Base-by-base conservation (phyloP, 768 basidiomycete species). In the Pisolithus tinctorius region DNA sequence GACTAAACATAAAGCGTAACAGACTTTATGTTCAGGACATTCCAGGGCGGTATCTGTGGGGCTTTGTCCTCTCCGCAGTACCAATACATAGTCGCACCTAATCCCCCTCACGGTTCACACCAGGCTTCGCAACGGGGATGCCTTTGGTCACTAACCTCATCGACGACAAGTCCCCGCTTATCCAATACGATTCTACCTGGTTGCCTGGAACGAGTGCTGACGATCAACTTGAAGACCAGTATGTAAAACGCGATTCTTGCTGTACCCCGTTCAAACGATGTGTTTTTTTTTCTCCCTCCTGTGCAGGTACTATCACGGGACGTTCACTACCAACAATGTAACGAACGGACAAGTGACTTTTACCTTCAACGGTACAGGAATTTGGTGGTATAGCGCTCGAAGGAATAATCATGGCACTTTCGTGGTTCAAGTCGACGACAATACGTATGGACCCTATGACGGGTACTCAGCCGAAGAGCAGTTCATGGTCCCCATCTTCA, bases 371-470 rank as follows among this genome's bases (percentile, higher is more conserved):
- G 80, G 80, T 11, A 77, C 72, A 10, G 71, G 67, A 6, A 60
- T 81, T 20, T 70, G 71, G 63, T 59, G 81, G 9, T 81, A 71
- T 51, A 80, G 81, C 6, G 72, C 77, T 2, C 73, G 75, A 47
- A 69, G 78, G 23, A 37, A 50, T 5, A 77, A 77, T 48, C 76
- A 79, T 57, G 78, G 80, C 0, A 55, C 49, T 6, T 82, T 71
- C 57, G 63, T 64, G 30, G 69, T 80, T 41, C 59, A 63, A 29
- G 58, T 80, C 1, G 78, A 82, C 60, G 51, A 63, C 26, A 55
- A 42, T 10, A 53, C 50, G 25, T 71, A 61, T 43, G 50, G 63
- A 13, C 46, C 53, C 27, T 47, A 55, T 14, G 67, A 67, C 48
- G 76, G 75, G 13, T 39, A 52, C 8, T 47, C 57, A n/a, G 46